Conservation (phyloP, 306 rosid species). For the Inga laurina region DNA sequence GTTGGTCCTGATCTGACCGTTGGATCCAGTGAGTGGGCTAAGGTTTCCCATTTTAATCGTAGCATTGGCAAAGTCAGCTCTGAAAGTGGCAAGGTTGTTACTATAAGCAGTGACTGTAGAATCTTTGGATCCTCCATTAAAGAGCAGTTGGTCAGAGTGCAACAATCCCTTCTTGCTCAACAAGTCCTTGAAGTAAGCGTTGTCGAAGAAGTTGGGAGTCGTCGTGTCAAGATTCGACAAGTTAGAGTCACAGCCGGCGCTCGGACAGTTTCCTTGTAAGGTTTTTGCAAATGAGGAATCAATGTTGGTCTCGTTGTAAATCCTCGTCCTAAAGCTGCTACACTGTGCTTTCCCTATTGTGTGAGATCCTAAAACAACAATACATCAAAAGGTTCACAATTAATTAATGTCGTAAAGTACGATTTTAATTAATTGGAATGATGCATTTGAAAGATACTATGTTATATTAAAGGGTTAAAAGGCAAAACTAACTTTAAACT, state of each 20-base stretch:
- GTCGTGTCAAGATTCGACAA: slow-evolving; percentile 50
- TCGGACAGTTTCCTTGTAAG: slow-evolving; percentile 45
- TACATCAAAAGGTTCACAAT: background rate
- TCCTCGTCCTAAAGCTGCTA: slow-evolving; percentile 42
- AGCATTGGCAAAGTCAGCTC: slow-evolving; percentile 55
- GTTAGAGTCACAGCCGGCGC: slow-evolving; percentile 47
- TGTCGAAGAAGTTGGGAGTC: slow-evolving; percentile 48
- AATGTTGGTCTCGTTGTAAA: slow-evolving; percentile 65
- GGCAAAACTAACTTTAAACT: too few species aligned
- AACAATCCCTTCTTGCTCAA: slow-evolving; percentile 49
- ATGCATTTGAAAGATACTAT: too few species aligned
- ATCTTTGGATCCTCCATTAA: slow-evolving; percentile 52
- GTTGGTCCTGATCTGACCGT: slow-evolving; percentile 55
- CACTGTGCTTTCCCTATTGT: slow-evolving; percentile 60
- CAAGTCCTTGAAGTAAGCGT: slow-evolving; percentile 54
- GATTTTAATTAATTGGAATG: background rate
- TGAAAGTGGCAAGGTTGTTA: slow-evolving; percentile 31
- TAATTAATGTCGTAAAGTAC: too few species aligned
- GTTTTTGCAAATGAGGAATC: slow-evolving; percentile 50
- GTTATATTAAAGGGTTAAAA: too few species aligned
- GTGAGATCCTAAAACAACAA: slow-evolving; percentile 50
- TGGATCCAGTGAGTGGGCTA: slow-evolving; percentile 57
- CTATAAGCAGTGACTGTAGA: slow-evolving; percentile 45
- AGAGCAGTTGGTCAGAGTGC: slow-evolving; percentile 68
- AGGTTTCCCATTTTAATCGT: slow-evolving; percentile 69